Evolutionary conservation across 2,329 filamentous ascomycete genomes (phyloP).

Genomic region (Clarireedia hainanense): DNA sequence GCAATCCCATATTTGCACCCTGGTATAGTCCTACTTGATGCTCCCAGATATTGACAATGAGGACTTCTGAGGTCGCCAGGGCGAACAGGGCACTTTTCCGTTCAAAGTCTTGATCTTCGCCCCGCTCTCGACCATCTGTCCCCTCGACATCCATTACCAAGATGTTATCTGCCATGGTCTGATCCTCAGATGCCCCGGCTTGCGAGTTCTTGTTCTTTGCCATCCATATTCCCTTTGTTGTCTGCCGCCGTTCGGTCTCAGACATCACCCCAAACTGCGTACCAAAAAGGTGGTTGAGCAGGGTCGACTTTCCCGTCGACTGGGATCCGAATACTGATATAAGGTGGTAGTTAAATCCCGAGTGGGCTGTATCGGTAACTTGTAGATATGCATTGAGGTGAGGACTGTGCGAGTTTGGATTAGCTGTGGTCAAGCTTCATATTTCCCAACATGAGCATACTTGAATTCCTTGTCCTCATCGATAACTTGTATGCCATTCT

Average conservation of each 20-base stretch:
- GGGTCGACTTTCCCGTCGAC: constrained; percentile 95
- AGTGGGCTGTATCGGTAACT: constrained; percentile 69
- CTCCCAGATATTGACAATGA: constrained; percentile 99
- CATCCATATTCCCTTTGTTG: constrained; percentile 99
- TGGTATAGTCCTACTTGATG: constrained; percentile 97
- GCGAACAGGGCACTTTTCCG: constrained; percentile 96
- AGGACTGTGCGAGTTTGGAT: constrained; percentile 41
- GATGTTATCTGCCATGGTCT: constrained; percentile 90
- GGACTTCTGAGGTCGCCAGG: constrained; percentile 90
- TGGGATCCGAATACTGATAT: constrained; percentile 99
- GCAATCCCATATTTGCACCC: constrained; percentile 94
- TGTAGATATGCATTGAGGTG: constrained; percentile 77
- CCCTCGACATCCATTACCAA: constrained; percentile 99
- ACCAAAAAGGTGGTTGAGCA: constrained; percentile 91
- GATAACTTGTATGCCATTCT: constrained; percentile 94
- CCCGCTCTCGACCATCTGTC: constrained; percentile 89
- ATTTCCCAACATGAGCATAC: constrained; percentile 42
- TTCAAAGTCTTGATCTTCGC: constrained; percentile 98
- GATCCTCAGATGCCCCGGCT: constrained; percentile 37
- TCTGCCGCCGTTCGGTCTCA: constrained; percentile 87
- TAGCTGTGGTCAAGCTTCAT: constrained; percentile 8
- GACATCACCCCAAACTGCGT: constrained; percentile 98
- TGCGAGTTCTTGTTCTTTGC: constrained; percentile 79
- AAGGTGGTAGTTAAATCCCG: constrained; percentile 98
- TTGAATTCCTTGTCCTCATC: constrained; percentile 97